These are phyloP conservation scores for Lentinula sp. DNA, from an alignment of 768 basidiomycete species.

Conservation along the genomic window DNA sequence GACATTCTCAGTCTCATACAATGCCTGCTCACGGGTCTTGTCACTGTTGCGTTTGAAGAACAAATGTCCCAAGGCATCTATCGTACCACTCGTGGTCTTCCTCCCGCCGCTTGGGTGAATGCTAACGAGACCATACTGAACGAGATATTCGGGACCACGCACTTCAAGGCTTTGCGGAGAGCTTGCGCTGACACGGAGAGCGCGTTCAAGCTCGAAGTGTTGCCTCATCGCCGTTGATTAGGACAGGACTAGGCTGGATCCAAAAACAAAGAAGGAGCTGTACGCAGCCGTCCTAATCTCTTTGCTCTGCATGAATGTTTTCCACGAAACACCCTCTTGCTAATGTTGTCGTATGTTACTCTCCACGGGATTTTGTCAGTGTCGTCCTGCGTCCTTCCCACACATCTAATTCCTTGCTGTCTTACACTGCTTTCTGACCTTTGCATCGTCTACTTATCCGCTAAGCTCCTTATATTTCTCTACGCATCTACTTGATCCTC, in stretches of 20 bases:
- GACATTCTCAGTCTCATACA: constrained; percentile 66
- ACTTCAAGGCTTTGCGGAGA: constrained; percentile 66
- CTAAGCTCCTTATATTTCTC: constrained; percentile 12
- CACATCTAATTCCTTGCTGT: constrained; percentile 20
- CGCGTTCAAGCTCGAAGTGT: constrained; percentile 70
- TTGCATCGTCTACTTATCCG: constrained; percentile 18
- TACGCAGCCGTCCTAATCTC: constrained; percentile 1
- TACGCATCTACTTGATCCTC: constrained; percentile 1
- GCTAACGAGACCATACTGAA: constrained; percentile 60
- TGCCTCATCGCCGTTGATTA: constrained; percentile 32
- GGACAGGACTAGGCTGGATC: neutral
- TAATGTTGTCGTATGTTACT: constrained; percentile 2
- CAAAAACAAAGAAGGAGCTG: neutral
- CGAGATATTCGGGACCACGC: constrained; percentile 68
- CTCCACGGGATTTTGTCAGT: neutral
- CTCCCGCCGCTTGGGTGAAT: constrained; percentile 72
- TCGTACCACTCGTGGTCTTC: constrained; percentile 72
- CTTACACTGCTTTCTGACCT: constrained; percentile 28
- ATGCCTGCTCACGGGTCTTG: constrained; percentile 67
- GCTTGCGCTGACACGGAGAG: constrained; percentile 68
- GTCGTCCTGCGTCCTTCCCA: neutral
- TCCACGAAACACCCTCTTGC: neutral
- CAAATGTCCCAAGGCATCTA: constrained; percentile 62
- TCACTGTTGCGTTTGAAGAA: constrained; percentile 73
- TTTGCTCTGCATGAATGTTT: neutral